Base-by-base conservation (phyloP, 768 basidiomycete genomes). In the Suillus hirtellus region DNA sequence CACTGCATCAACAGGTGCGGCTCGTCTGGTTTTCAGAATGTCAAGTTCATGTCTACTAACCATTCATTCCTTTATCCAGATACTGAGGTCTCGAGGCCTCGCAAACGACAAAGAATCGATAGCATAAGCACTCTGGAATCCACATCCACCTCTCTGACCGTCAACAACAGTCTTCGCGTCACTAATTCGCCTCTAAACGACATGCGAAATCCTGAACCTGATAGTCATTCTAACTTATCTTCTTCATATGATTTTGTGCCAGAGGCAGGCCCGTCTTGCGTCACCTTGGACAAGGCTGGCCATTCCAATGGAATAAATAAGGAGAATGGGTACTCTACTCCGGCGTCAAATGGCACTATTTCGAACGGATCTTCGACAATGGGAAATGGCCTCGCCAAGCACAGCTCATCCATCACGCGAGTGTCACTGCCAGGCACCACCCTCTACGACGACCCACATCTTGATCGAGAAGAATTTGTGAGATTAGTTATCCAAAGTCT, bases 381-480 rank as follows among this genome's bases (percentile, higher is more conserved):
- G 70, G 79, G 78, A 49, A 87, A 87, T 66, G 86, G 88, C 24
- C 70, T 74, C 37, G 67, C 77, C 64, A 88, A 84, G 70, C 79
- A 84, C 67, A 78, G 75, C 63, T 74, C 72, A 35, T 70, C 81
- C 31, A 76, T 92, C 64, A 75, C 87, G 38, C 83, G 82, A 70
- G 89, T 94, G 54, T 80, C 82, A 50, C 79, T 90, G 40, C 88
- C 89, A 21, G 92, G 93, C 31, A 86, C 88, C 54, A 83, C 83
- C 43, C 80, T 95, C 61, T 94, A 92, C 69, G 87, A 91, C 50
- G 90, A 91, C 75, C 88, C 89, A 66, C 80, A 81, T 66, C 81
- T 96, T 55, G 87, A 95, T 77, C 83, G 94, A 67, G 92, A 96
- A 77, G 95, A 97, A 75, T 95, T 93, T 73, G 88, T 96, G 58